Percentiles rank a stretch among this genome's conserved stretches.
Evolutionary conservation across 2,329 filamentous ascomycete species (phyloP).

Genomic region (Diaporthe sp.): DNA sequence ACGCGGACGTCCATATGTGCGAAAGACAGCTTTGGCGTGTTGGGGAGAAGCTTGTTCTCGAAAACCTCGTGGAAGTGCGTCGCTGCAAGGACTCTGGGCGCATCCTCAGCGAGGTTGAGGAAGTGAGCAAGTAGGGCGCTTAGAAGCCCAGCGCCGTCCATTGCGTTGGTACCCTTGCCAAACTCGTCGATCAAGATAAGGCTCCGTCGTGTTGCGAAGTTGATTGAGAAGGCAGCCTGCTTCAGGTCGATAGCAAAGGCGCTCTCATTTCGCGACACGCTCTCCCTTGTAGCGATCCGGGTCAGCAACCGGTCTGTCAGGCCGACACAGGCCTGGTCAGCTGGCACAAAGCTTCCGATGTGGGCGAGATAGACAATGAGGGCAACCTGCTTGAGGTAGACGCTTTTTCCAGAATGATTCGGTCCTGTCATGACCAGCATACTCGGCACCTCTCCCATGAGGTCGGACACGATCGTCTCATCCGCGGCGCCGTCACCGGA

Average conservation of each 20-base stretch:
- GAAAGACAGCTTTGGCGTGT: slow-evolving; percentile 67
- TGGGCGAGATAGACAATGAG: slow-evolving; percentile 94
- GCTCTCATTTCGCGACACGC: slow-evolving; percentile 70
- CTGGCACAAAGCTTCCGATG: slow-evolving; percentile 92
- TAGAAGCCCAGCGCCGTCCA: slow-evolving; percentile 72
- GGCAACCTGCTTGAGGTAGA: slow-evolving; percentile 94
- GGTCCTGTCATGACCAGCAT: slow-evolving; percentile 90
- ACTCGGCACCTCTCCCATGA: slow-evolving; percentile 61
- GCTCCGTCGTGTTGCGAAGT: slow-evolving; percentile 80
- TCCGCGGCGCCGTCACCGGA: slow-evolving; percentile 41
- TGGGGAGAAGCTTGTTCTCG: slow-evolving; percentile 69
- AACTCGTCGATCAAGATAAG: slow-evolving; percentile 96
- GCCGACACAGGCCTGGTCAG: slow-evolving; percentile 81
- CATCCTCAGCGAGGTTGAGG: slow-evolving; percentile 57
- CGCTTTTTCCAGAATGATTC: slow-evolving; percentile 96
- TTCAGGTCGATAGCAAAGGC: slow-evolving; percentile 85
- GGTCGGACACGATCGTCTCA: slow-evolving; percentile 38
- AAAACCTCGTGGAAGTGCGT: slow-evolving; percentile 82
- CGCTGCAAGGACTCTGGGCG: slow-evolving; percentile 71
- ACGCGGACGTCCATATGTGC: slow-evolving; percentile 81
- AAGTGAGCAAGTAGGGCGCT: slow-evolving; percentile 72
- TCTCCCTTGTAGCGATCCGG: slow-evolving; percentile 81
- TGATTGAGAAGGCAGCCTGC: slow-evolving; percentile 84
- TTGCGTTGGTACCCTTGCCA: slow-evolving; percentile 72
- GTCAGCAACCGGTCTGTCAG: slow-evolving; percentile 95